Conservation (phyloP, 768 basidiomycete species). For the Chalciporus sphaerocephalus region DNA sequence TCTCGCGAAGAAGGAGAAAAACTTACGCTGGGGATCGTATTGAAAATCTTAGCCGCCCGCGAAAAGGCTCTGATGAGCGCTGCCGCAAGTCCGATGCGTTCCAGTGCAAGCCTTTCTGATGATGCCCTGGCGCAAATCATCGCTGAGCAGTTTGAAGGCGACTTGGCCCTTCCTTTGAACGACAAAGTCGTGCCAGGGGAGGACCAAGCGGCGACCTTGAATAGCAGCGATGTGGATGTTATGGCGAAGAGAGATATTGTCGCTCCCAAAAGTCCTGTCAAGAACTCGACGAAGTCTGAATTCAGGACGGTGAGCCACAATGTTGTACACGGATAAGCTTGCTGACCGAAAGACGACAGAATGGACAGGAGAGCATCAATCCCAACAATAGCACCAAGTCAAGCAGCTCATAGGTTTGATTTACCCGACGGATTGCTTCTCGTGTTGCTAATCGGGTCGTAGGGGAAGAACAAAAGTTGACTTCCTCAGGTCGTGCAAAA, state of each 20-base stretch:
- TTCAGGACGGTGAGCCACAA: too few relatives aligned
- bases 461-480: not conserved
- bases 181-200: not conserved
- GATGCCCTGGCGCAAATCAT: conserved; percentile 29
- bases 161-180: conserved; percentile 12
- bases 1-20: conserved; percentile 48
- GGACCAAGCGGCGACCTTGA: not conserved
- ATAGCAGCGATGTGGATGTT: not conserved
- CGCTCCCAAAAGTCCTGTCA: not conserved
- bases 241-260: too few relatives aligned
- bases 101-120: conserved; percentile 23
- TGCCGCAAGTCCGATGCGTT: conserved; percentile 24
- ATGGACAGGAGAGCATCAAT: not conserved
- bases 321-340: too few relatives aligned
- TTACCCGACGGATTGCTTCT: too few relatives aligned
- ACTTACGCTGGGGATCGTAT: conserved; percentile 54
- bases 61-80: conserved; percentile 42
- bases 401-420: not conserved
- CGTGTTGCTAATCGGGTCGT: too few relatives aligned
- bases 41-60: conserved; percentile 50
- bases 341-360: not conserved
- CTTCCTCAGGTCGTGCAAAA: too few relatives aligned
- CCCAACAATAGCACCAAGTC: not conserved
- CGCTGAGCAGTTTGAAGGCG: conserved; percentile 33
- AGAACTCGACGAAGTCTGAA: too few relatives aligned